These are phyloP conservation scores for Peterozyma xylosa DNA, from an alignment of 805 yeast genomes.

Conservation along the genomic window DNA sequence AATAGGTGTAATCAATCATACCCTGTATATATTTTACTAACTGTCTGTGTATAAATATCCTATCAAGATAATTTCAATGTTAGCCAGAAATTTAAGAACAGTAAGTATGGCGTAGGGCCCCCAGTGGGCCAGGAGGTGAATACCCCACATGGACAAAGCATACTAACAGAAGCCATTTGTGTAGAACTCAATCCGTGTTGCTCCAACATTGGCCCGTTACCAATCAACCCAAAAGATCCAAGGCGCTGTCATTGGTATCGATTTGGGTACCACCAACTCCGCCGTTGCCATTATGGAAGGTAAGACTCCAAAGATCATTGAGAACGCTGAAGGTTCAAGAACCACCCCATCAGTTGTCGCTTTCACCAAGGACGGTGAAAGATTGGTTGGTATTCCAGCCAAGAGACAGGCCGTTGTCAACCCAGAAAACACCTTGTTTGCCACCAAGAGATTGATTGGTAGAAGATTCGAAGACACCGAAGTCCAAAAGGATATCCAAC, in stretches of 20 bases:
- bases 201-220: slow-evolving; percentile 10
- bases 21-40: too few species aligned
- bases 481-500: slow-evolving; percentile 57
- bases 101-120: not conserved
- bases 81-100: not conserved
- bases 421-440: slow-evolving; percentile 72
- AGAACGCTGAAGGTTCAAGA: slow-evolving; percentile 71
- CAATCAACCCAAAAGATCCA: slow-evolving; percentile 21
- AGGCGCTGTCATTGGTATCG: slow-evolving; percentile 65
- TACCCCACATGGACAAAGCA: not conserved
- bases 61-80: not conserved
- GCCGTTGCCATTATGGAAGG: slow-evolving; percentile 76
- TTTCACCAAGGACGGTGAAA: slow-evolving; percentile 37
- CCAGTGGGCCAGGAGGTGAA: not conserved
- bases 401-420: slow-evolving; percentile 72
- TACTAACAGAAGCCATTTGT: not conserved
- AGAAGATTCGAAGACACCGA: slow-evolving; percentile 61
- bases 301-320: slow-evolving; percentile 55
- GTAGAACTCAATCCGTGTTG: not conserved
- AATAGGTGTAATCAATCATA: too few species aligned
- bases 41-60: too few species aligned
- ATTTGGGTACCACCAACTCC: slow-evolving; percentile 80
- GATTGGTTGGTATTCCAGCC: slow-evolving; percentile 62
- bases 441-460: slow-evolving; percentile 78
- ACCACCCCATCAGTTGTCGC: slow-evolving; percentile 81